Evolutionary conservation across 2,329 filamentous ascomycete species (phyloP).

Genomic region (Juglanconis oblonga): DNA sequence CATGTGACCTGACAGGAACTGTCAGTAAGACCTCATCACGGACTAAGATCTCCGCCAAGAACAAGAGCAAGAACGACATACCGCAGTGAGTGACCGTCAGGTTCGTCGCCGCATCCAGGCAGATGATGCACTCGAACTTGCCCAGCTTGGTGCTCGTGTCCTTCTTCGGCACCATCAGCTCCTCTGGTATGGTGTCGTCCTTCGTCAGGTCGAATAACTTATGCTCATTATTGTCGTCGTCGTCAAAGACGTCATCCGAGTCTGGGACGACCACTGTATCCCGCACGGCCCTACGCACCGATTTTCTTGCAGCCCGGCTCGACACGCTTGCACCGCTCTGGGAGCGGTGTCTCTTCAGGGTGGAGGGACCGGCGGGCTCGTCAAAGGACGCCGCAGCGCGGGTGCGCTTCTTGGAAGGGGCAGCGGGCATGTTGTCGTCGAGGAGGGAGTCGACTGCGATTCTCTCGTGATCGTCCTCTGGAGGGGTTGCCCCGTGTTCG

Average conservation of each 20-base stretch:
- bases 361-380: slow-evolving; percentile 8
- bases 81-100: slow-evolving; percentile 66
- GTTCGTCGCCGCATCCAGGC: slow-evolving; percentile 59
- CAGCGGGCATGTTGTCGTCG: slow-evolving; percentile 11
- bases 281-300: neutral
- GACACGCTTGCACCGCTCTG: neutral
- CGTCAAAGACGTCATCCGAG: slow-evolving; percentile 26
- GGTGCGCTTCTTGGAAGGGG: slow-evolving; percentile 19
- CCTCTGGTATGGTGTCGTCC: slow-evolving; percentile 38
- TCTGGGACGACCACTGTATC: neutral
- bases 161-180: slow-evolving; percentile 39
- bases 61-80: slow-evolving; percentile 35
- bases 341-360: slow-evolving; percentile 7
- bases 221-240: slow-evolving; percentile 23
- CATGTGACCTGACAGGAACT: slow-evolving; percentile 51
- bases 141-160: slow-evolving; percentile 52
- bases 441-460: neutral
- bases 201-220: slow-evolving; percentile 41
- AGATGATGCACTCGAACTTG: slow-evolving; percentile 64
- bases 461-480: neutral
- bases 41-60: neutral
- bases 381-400: slow-evolving; percentile 5
- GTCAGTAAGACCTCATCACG: neutral
- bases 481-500: neutral
- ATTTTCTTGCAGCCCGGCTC: neutral